These are phyloP conservation scores for Rhamnella rubrinervis DNA, from an alignment of 331 rosid genomes.

Conservation along the genomic window DNA sequence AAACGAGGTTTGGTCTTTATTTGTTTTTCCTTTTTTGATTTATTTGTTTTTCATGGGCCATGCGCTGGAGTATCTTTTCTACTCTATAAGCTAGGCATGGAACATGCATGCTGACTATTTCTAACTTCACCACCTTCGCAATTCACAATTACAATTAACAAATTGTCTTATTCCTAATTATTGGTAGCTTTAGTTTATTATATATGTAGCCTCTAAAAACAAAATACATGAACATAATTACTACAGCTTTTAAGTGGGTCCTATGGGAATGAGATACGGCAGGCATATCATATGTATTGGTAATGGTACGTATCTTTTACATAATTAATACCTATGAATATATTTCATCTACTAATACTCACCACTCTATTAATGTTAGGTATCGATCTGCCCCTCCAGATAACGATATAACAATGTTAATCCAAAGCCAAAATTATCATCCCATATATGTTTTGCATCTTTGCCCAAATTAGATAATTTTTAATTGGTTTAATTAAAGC, in stretches of 20 bases:
- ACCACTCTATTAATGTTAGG: not conserved
- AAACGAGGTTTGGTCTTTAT: too few species aligned
- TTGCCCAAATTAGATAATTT: too few species aligned
- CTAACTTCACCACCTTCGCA: not conserved
- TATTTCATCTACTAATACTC: not conserved
- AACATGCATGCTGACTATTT: constrained; percentile 16
- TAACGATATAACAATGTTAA: too few species aligned
- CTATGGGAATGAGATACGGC: constrained; percentile 9
- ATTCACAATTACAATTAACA: not conserved
- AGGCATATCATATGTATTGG: not conserved
- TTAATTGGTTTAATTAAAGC: too few species aligned
- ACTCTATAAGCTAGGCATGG: constrained; percentile 3
- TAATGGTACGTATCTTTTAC: not conserved
- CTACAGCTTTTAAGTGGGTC: constrained; percentile 5
- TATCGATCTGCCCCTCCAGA: too few species aligned
- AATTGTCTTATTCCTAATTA: not conserved
- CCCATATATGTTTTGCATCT: too few species aligned
- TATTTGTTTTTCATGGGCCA: not conserved
- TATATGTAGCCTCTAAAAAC: constrained; percentile 2
- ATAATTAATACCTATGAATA: not conserved
- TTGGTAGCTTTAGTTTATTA: constrained; percentile 2
- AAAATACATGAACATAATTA: not conserved
- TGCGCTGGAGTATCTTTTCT: not conserved
- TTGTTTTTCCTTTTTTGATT: too few species aligned
- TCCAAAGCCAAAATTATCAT: too few species aligned